Percentiles rank a stretch among this genome's conserved stretches.
These are phyloP conservation scores for Xylariaceae sp. DNA, from an alignment of 2,329 filamentous ascomycete species.

Conservation along the genomic window DNA sequence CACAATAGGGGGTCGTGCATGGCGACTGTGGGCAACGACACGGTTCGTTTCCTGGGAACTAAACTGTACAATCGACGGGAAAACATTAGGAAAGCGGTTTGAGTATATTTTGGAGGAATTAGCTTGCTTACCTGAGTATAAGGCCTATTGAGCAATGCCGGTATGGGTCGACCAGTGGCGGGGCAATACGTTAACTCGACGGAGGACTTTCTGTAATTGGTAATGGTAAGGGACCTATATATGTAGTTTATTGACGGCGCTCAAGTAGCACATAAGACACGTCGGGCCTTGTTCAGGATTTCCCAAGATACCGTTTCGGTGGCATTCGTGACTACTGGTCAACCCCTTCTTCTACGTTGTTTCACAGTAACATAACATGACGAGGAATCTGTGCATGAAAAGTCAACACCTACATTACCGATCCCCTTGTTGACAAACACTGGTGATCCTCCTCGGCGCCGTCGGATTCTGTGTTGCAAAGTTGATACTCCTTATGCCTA, in stretches of 20 bases:
- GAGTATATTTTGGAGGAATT: neutral
- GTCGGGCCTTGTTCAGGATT: neutral
- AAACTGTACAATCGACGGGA: neutral
- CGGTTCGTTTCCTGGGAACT: neutral
- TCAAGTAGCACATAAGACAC: neutral
- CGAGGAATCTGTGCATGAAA: neutral
- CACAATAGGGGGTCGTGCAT: neutral
- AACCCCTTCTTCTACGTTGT: neutral
- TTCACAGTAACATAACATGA: neutral
- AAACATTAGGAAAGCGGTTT: neutral
- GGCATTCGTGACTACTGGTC: neutral
- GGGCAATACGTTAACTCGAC: neutral
- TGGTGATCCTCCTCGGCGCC: neutral
- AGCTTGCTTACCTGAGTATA: neutral
- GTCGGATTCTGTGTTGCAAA: neutral
- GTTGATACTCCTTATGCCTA: neutral
- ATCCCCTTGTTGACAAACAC: neutral
- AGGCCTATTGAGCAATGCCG: neutral
- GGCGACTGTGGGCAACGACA: neutral
- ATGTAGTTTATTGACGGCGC: neutral
- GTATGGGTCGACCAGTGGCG: neutral
- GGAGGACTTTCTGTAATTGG: slow-evolving; percentile 2
- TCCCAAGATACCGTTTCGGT: neutral
- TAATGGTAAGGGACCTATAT: neutral
- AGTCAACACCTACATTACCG: neutral